Percentiles rank a stretch among this genome's conserved stretches.
phyloP scores from a whole-genome alignment of 2,329 filamentous ascomycete genomes.

The Boeremia lycopersici region DNA sequence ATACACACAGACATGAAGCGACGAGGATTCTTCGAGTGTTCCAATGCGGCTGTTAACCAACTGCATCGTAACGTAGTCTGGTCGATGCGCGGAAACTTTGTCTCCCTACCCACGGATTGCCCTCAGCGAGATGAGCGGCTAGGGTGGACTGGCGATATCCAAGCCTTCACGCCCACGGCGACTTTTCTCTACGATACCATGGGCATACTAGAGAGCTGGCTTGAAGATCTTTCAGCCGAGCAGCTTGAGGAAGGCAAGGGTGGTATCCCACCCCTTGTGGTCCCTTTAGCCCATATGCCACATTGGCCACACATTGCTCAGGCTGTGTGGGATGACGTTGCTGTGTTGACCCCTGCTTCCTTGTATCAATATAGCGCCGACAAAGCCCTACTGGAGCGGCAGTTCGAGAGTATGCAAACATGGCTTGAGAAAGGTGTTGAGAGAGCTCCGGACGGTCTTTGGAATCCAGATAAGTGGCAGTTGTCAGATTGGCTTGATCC shows the following conservation, averaged over 20 bases:
- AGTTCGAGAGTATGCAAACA: background rate
- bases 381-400: background rate
- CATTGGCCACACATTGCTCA: background rate
- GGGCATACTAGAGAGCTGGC: background rate
- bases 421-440: background rate
- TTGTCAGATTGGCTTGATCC: conserved; percentile 48
- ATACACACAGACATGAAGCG: background rate
- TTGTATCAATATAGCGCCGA: background rate
- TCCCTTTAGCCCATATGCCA: background rate
- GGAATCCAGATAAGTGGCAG: conserved; percentile 28
- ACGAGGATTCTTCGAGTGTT: background rate
- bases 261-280: background rate
- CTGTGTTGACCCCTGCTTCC: background rate
- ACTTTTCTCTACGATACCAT: conserved; percentile 23
- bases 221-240: background rate
- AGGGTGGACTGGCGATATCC: conserved; percentile 60
- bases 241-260: background rate
- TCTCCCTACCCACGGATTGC: conserved; percentile 47
- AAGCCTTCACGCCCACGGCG: conserved; percentile 57
- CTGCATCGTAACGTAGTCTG: conserved; percentile 61
- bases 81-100: conserved; percentile 64
- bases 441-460: background rate
- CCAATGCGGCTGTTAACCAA: conserved; percentile 46
- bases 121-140: conserved; percentile 61
- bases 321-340: background rate